Base-by-base conservation (phyloP, 108 stramenopile genomes). In the Aurantiochytrium sp. region DNA sequence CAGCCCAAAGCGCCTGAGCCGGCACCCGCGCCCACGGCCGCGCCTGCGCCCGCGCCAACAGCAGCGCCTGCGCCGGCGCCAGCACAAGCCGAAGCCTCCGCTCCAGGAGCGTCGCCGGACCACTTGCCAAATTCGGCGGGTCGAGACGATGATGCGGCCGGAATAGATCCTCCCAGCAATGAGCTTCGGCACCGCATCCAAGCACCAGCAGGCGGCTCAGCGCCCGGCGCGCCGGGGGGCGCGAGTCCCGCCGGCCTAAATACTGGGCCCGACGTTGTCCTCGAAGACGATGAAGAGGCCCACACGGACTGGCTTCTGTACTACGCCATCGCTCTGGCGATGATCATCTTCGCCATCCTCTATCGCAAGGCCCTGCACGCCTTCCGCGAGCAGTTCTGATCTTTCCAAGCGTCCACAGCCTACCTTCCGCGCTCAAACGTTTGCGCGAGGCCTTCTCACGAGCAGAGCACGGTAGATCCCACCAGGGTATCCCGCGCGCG, bases 241-340 rank as follows among this genome's bases (percentile, higher is more conserved):
- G n/a, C n/a, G n/a, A n/a, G n/a, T n/a, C n/a, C n/a, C n/a, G n/a
- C n/a, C n/a, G n/a, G n/a, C n/a, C n/a, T n/a, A n/a, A n/a, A n/a
- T n/a, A n/a, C n/a, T n/a, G n/a, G n/a, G n/a, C n/a, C n/a, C n/a
- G n/a, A 30, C 27, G 59, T 10, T 12, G 59, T 65, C 10, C 8
- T 17, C 34, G 59, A 65, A 65, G 2, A 10, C 3, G 59, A 34
- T 6, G 59, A 65, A 6, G 59, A 65, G 34, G 15, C 4, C 22
- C 39, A 48, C 45, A 81, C 73, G 1, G 73, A 81, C 45, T 81
- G 73, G 73, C 73, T 81, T 6, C 45, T 81, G 15, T 81, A 81
- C 45, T 81, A 81, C 73, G 73, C 73, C 42, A 81, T 81, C 24
- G 45, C 45, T 12, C 73, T 81, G 1, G 73, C 73, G 6, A 6